Conservation (phyloP, 805 yeast genomes). For the Monosporozyma aquatica region DNA sequence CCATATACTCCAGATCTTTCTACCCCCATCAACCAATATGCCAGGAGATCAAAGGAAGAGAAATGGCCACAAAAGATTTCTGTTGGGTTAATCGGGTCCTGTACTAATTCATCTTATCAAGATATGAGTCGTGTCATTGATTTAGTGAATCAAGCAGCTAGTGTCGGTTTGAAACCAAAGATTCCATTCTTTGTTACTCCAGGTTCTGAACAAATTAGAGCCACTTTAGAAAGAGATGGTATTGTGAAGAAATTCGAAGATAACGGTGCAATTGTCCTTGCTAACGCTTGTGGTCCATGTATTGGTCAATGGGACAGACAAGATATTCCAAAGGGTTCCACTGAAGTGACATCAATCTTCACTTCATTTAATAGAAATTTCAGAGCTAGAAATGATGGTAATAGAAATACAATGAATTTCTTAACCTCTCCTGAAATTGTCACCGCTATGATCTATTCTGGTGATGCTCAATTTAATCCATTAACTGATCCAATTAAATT, state of each 20-base stretch:
- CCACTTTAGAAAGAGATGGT: slow-evolving; percentile 94
- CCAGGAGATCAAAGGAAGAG: slow-evolving; percentile 56
- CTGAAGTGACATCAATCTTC: slow-evolving; percentile 78
- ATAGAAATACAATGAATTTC: slow-evolving; percentile 94
- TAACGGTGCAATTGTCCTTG: slow-evolving; percentile 85
- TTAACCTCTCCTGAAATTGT: slow-evolving; percentile 98
- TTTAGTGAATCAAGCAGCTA: slow-evolving; percentile 76
- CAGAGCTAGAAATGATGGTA: slow-evolving; percentile 97
- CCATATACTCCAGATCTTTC: slow-evolving; percentile 98
- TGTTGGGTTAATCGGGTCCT: slow-evolving; percentile 95
- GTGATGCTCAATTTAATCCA: slow-evolving; percentile 89
- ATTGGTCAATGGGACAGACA: slow-evolving; percentile 98
- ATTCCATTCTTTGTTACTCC: slow-evolving; percentile 93
- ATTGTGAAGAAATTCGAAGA: slow-evolving; percentile 69
- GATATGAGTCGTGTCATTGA: slow-evolving; percentile 97
- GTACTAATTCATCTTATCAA: slow-evolving; percentile 97
- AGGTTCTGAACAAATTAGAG: slow-evolving; percentile 96
- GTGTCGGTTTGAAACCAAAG: slow-evolving; percentile 82
- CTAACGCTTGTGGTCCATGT: slow-evolving; percentile 99
- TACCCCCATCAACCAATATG: slow-evolving; percentile 81
- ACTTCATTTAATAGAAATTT: slow-evolving; percentile 97
- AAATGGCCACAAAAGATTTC: slow-evolving; percentile 81
- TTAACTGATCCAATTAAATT: slow-evolving; percentile 71
- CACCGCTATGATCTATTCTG: slow-evolving; percentile 93
- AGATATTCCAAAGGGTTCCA: slow-evolving; percentile 56